Conservation (phyloP, 2,329 filamentous ascomycete genomes). For the Alternaria arbusti region DNA sequence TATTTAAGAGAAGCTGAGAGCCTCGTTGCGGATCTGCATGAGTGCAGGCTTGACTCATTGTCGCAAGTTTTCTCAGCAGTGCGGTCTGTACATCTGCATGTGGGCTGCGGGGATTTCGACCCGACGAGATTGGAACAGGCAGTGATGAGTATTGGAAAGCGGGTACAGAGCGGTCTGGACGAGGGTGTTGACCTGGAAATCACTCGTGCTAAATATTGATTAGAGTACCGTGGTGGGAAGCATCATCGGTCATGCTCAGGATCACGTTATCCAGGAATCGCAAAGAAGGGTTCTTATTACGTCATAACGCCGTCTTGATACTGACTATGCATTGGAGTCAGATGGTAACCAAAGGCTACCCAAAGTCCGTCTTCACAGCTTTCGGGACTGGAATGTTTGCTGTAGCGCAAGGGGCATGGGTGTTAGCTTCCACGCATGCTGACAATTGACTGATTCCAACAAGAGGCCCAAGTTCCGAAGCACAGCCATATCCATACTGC, state of each 20-base stretch:
- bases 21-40: neutral
- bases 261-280: neutral
- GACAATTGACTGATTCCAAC: neutral
- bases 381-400: neutral
- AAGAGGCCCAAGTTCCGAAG: neutral
- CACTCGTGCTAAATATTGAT: neutral
- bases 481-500: neutral
- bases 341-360: neutral
- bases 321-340: neutral
- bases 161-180: neutral
- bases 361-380: neutral
- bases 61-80: neutral
- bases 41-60: neutral
- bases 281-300: too few relatives aligned
- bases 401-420: neutral
- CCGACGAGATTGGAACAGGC: neutral
- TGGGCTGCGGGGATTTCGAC: neutral
- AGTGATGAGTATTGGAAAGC: neutral
- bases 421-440: neutral
- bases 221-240: neutral
- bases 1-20: neutral
- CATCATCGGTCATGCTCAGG: neutral
- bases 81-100: neutral
- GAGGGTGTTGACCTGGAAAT: neutral
- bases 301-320: neutral